Evolutionary conservation across 441 rosid species (phyloP), one percentile per base, ranked within the genome.

Genomic region (Geranium incanum): DNA sequence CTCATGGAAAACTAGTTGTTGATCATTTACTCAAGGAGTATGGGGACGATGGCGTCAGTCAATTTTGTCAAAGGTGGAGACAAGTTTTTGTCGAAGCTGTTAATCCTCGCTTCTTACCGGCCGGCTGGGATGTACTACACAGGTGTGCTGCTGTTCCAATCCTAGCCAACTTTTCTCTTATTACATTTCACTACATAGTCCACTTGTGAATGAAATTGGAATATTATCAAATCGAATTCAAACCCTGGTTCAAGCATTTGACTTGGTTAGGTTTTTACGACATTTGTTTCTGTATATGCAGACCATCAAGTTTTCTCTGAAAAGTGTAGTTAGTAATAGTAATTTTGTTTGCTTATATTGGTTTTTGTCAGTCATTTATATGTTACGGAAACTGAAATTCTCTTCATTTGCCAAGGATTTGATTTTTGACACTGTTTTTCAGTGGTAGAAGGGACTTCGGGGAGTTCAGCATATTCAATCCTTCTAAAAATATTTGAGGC

Each of bases 11-110:
- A 78, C 93, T 84, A 80, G 93, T 89, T 68, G 97, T 95, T 13
- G 92, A 89, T 77, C 78, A 78, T 75, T 65, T 95, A 52, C 71
- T 95, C 57, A 78, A 67, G 74, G 86, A 88, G 80, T 71, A 75
- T 50, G 95, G 94, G 68, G 97, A 90, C 48, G 88, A 85, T 39
- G 97, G 97, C 33, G 78, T 90, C 68, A 41, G 75, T 5, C 80
- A 88, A 57, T 92, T 94, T 77, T 92, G 99, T 82, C 95, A 86
- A 75, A 84, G 90, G 68, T 92, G 99, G 99, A 87, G 99, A 82
- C 86, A 89, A 78, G 97, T 83, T 64, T 94, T 94, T 71, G 96
- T 94, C 13, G 90, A 90, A 77, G 84, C 94, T 76, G 69, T 81
- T 71, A 82, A 84, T 71, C 99, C 99, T 77, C 89, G 84, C 1